Base-by-base conservation (phyloP, 257 asterid species). In the Paulownia fortunei region DNA sequence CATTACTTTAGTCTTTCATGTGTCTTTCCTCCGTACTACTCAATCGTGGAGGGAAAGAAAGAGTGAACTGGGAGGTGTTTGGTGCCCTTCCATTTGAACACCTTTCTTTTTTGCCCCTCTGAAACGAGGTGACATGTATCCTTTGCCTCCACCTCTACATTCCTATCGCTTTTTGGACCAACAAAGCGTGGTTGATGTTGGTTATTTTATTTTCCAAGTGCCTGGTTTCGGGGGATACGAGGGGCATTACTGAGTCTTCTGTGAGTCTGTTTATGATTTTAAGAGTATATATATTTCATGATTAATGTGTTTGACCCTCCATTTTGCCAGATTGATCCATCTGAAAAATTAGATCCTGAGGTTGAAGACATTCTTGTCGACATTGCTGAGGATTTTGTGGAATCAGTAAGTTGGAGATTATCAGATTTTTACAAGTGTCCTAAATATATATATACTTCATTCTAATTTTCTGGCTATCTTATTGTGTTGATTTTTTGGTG, bases 361-460 rank as follows among this genome's bases (percentile, higher is more conserved):
- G 96, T 90, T 72, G 97, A 90, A 84, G 98, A 93, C 84, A 86
- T 90, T 74, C 94, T 96, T 39, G 86, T 88, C 13, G 97, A 92
- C 85, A 81, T 93, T 67, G 99, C 96, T 1, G 99, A 93, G 81
- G 98, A 93, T 58, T 96, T 93, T 83, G 92, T 96, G 82, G 97
- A 96, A 84, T 92, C 99, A 19, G 99, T 95, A 81, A 92, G 99
- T 83, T 83, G 59, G 72, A 63, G 39, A 78, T 36, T 59, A 62
- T 54, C 21, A 44, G 49, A 61, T 62, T 52, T 13, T 54, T 55
- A 10, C 30, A 4, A 26, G 67, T 24, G 34, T 18, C 58, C 9
- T 6, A 16, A 46, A 19, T 51, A 59, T 56, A 19, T 54, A 9
- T 24, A 34, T 39, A 27, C 37, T 63, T 21, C 61, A 49, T 59